phyloP scores from a whole-genome alignment of 768 basidiomycete genomes.

The Hygrophoropsis aurantiaca region DNA sequence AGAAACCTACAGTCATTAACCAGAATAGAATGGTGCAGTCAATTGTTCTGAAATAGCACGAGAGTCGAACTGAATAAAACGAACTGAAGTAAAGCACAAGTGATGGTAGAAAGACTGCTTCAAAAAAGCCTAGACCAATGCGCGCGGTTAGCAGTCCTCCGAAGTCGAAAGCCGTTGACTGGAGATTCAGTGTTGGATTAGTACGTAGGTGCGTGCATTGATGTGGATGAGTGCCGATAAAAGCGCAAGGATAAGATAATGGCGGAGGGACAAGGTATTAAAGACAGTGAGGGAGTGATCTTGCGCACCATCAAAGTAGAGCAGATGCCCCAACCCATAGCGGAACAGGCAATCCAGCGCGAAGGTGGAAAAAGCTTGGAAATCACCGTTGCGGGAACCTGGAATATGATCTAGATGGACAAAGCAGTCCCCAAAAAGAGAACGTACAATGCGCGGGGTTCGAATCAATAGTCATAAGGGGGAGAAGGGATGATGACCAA shows the following conservation, averaged over 20 bases:
- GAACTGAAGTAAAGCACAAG: constrained; percentile 32
- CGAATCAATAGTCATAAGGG: no score
- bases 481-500: constrained; percentile 15
- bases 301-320: constrained; percentile 66
- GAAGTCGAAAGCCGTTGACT: constrained; percentile 28
- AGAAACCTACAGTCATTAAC: constrained; percentile 36
- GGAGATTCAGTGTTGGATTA: neutral
- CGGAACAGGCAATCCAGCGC: constrained; percentile 65
- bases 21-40: neutral
- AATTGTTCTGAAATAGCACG: constrained; percentile 14
- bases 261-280: neutral
- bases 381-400: constrained; percentile 64
- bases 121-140: constrained; percentile 32
- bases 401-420: constrained; percentile 56
- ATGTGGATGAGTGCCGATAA: neutral
- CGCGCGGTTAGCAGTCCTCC: constrained; percentile 27
- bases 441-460: constrained; percentile 3
- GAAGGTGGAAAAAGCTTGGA: constrained; percentile 73
- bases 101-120: constrained; percentile 32
- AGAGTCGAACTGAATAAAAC: no score
- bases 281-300: neutral
- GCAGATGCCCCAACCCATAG: constrained; percentile 71
- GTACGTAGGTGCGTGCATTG: no score
- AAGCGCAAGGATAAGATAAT: neutral
- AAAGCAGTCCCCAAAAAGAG: neutral